Base-by-base conservation (phyloP, 768 basidiomycete species). In the Amyloporia xantha region DNA sequence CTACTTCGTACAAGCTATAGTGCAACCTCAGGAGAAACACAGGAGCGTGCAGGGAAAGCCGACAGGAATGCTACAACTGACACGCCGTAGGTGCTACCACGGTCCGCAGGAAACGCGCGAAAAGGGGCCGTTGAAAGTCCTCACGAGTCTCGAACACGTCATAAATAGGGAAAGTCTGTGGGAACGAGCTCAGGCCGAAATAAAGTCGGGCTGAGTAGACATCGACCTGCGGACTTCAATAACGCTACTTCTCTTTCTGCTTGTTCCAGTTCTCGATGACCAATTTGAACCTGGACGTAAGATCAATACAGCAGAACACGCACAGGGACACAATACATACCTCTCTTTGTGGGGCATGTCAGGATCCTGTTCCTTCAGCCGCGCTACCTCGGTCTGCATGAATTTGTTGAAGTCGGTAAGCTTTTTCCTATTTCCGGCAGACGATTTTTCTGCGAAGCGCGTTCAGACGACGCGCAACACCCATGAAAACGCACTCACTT, bases 191-290 rank as follows among this genome's bases (percentile, higher is more conserved):
- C n/a, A n/a, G n/a, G n/a, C n/a, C n/a, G n/a, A n/a, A n/a, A n/a
- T n/a, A n/a, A n/a, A n/a, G n/a, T n/a, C n/a, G n/a, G n/a, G n/a
- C n/a, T n/a, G n/a, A n/a, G n/a, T n/a, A n/a, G n/a, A n/a, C n/a
- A n/a, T n/a, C n/a, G n/a, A n/a, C n/a, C n/a, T n/a, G n/a, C n/a
- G n/a, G n/a, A n/a, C n/a, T n/a, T n/a, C n/a, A n/a, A n/a, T n/a
- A n/a, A n/a, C n/a, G n/a, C 20, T 49, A 51, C 58, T 85, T 84
- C 63, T 84, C 82, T 59, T 79, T 81, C 43, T 83, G 74, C 55
- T 72, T 78, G 66, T 85, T 86, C 86, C 86, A 90, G 69, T 88
- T 88, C 40, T 78, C 54, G 1, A 86, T 83, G 15, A 86, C 86
- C 44, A 74, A 56, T 66, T 84, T 88, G 70, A 90, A 64, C 53